Conservation (phyloP, 257 asterid genomes). For the Solanum sejunctum region DNA sequence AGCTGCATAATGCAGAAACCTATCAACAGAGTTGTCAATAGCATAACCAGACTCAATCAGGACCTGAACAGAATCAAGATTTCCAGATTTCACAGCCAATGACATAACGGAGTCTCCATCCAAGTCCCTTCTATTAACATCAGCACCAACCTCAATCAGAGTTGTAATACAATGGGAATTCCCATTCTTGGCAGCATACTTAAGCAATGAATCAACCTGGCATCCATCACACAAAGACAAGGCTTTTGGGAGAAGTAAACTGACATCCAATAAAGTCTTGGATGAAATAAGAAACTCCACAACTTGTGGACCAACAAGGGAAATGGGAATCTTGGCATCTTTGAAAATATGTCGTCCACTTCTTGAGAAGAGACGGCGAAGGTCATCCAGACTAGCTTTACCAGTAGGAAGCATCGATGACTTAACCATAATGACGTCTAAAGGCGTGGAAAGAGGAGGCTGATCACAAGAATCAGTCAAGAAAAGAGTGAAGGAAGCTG, state of each 20-base stretch:
- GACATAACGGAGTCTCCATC: constrained; percentile 21
- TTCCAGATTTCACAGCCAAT: constrained; percentile 38
- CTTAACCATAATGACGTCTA: constrained; percentile 28
- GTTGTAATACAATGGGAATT: constrained; percentile 20
- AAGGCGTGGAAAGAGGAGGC: constrained; percentile 54
- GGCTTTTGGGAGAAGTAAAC: constrained; percentile 28
- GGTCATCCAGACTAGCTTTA: constrained; percentile 52
- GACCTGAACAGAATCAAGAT: constrained; percentile 17
- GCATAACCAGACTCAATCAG: constrained; percentile 42
- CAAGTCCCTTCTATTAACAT: constrained; percentile 21
- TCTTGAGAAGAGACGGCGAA: constrained; percentile 45
- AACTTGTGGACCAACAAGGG: constrained; percentile 40
- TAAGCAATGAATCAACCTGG: constrained; percentile 37
- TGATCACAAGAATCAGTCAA: constrained; percentile 21
- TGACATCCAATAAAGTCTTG: constrained; percentile 13
- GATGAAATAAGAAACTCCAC: constrained; percentile 44
- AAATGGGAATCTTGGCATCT: constrained; percentile 48
- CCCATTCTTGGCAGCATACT: constrained; percentile 28
- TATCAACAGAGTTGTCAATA: constrained; percentile 17
- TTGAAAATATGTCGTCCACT: constrained; percentile 57
- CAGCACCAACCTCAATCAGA: constrained; percentile 54
- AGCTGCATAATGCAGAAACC: constrained; percentile 38
- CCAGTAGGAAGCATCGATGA: constrained; percentile 79
- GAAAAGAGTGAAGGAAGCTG: constrained; percentile 29
- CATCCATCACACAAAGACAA: constrained; percentile 31